Percentiles rank a stretch among this genome's conserved stretches.
Evolutionary conservation across 257 asterid species (phyloP).

Genomic region (Lycium ferocissimum): DNA sequence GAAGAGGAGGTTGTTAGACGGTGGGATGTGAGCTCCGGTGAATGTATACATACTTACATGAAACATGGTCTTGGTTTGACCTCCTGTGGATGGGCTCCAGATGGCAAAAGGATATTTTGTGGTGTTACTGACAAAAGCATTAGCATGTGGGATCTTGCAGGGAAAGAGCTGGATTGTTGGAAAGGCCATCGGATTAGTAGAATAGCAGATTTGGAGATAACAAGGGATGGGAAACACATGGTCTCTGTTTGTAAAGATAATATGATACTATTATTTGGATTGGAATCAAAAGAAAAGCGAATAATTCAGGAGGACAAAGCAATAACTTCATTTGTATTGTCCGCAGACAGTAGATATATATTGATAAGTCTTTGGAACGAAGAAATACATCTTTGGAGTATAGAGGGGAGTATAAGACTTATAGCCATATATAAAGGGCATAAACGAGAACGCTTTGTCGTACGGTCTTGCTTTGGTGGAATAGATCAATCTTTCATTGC

Average conservation of each 20-base stretch:
- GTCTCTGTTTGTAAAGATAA: conserved; percentile 72
- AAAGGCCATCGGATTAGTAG: conserved; percentile 73
- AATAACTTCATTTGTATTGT: conserved; percentile 73
- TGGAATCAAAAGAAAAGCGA: conserved; percentile 74
- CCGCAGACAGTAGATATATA: conserved; percentile 70
- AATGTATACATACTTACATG: conserved; percentile 68
- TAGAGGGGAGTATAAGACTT: conserved; percentile 59
- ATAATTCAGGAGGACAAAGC: conserved; percentile 76
- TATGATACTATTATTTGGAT: conserved; percentile 61
- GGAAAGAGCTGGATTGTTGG: conserved; percentile 85
- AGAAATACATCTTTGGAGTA: conserved; percentile 92
- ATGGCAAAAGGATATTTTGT: conserved; percentile 68
- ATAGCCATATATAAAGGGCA: conserved; percentile 82
- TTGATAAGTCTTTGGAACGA: conserved; percentile 73
- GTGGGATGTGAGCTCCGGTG: conserved; percentile 83
- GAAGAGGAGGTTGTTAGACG: conserved; percentile 79
- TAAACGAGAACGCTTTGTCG: conserved; percentile 73
- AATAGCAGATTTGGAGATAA: conserved; percentile 74
- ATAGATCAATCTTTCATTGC: conserved; percentile 78
- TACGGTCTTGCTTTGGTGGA: conserved; percentile 93
- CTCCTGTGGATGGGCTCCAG: conserved; percentile 89
- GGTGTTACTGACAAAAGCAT: conserved; percentile 86
- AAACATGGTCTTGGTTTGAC: conserved; percentile 76
- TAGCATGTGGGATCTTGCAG: conserved; percentile 82
- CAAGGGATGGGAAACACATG: conserved; percentile 69